phyloP scores from a whole-genome alignment of 108 stramenopile species.

The Pseudonitzschia multiseries region DNA sequence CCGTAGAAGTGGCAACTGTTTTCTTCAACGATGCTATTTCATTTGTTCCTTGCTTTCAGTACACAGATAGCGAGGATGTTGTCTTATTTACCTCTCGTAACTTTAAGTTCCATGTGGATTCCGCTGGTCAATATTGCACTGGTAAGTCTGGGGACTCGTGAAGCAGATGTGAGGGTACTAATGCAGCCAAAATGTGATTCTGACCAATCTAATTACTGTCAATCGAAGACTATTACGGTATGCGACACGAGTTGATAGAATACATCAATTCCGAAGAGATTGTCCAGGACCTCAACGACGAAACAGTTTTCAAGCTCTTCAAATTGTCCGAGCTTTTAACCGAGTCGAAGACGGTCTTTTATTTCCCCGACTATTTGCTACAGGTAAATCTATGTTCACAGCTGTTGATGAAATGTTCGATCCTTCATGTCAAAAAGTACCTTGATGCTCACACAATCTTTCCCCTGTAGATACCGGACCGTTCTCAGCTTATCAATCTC shows the following conservation, averaged over 20 bases:
- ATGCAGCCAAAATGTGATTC: not conserved
- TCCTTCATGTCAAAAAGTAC: not conserved
- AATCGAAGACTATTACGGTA: constrained; percentile 34
- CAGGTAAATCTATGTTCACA: constrained; percentile 16
- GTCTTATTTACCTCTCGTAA: constrained; percentile 31
- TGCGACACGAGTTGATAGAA: constrained; percentile 33
- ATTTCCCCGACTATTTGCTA: constrained; percentile 37
- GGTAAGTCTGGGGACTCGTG: not conserved
- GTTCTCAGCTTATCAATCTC: constrained; percentile 34
- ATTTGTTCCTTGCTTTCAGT: constrained; percentile 39
- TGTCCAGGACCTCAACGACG: constrained; percentile 32
- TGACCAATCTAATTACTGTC: not conserved
- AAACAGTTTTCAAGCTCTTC: constrained; percentile 32
- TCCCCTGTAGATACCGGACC: constrained; percentile 16
- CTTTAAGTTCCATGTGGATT: constrained; percentile 28
- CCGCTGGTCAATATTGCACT: constrained; percentile 28
- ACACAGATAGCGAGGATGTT: constrained; percentile 37
- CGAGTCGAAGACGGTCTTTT: constrained; percentile 36
- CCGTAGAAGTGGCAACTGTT: constrained; percentile 31
- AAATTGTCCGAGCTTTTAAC: constrained; percentile 33
- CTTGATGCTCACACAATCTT: not conserved
- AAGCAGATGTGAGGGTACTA: not conserved
- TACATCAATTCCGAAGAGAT: constrained; percentile 33
- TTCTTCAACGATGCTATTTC: constrained; percentile 41
- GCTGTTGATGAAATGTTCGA: not conserved